Evolutionary conservation across 2,329 filamentous ascomycete species (phyloP), one percentile per base, ranked within the genome.

Genomic region (Colletotrichum sansevieriae): DNA sequence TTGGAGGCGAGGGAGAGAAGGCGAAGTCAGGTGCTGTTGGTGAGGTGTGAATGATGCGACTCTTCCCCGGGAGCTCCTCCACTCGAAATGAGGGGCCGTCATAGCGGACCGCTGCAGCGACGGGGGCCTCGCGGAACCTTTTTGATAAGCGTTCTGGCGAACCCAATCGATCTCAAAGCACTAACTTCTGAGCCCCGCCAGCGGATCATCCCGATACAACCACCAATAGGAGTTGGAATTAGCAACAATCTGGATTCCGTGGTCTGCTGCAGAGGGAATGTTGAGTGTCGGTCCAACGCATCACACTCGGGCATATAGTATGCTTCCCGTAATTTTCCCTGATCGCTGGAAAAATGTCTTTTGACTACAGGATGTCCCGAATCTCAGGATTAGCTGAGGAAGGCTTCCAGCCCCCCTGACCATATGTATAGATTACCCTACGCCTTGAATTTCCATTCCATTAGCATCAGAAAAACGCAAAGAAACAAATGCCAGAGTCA

Each of bases 351-450:
- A 29, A 29, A 29, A 8, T 8, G 29, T 29, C 29, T 29, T 29
- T 29, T 8, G 7, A 8, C 29, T 29, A 29, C 8, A 29, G 29
- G 29, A 9, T 29, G 1, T 29, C 7, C 15, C 41, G 25, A 51
- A 57, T 33, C 25, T 51, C 66, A 43, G 49, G 60, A 15, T 65
- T 66, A 65, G 39, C 56, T 43, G 56, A 66, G 35, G 63, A 33
- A 56, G 18, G 49, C 55, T 44, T 35, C 29, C 20, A 44, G 62
- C 66, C 41, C 44, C 62, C 18, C 15, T 49, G 25, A 11, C 59
- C 59, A 55, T 55, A 63, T 63, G 52, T 56, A 47, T 60, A 65
- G 25, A 69, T 69, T 69, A 66, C n/a, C 66, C 61, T 59, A 46
- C 66, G 63, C 66, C 47, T 41, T 39, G 44, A 56, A 44, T 44